Conservation (phyloP, 441 rosid species). For the Populus hybrid region DNA sequence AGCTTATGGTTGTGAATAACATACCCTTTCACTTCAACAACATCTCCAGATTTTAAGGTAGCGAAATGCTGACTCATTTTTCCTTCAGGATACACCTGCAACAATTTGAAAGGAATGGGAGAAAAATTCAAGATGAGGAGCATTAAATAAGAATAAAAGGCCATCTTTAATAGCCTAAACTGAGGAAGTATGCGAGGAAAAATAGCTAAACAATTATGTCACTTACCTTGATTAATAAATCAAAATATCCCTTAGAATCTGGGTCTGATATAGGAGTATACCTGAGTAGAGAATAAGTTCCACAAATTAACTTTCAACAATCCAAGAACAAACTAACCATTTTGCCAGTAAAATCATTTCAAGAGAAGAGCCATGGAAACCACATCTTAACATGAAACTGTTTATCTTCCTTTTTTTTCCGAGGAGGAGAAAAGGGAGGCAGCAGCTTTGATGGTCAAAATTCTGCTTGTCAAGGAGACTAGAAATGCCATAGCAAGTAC, state of each 20-base stretch:
- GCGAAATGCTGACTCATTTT: slow-evolving; percentile 99
- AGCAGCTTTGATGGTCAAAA: not conserved
- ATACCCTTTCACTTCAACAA: slow-evolving; percentile 95
- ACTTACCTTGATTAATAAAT: slow-evolving; percentile 83
- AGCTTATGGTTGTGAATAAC: slow-evolving; percentile 4
- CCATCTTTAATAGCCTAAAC: slow-evolving; percentile 8
- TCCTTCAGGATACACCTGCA: slow-evolving; percentile 93
- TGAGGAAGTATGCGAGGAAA: slow-evolving; percentile 1
- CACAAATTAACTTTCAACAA: not conserved
- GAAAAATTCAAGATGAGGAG: slow-evolving; percentile 5
- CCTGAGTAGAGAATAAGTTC: slow-evolving; percentile 33
- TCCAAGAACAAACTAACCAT: slow-evolving; percentile 2
- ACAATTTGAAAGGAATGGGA: slow-evolving; percentile 7
- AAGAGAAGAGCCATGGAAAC: not conserved
- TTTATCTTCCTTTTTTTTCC: not conserved
- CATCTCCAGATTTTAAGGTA: slow-evolving; percentile 89
- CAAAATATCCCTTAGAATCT: slow-evolving; percentile 84
- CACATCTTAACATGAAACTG: not conserved
- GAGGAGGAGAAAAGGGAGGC: not conserved
- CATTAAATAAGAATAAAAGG: not conserved
- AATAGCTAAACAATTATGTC: slow-evolving; percentile 4
- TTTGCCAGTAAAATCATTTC: slow-evolving; percentile 8
- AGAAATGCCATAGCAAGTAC: not conserved
- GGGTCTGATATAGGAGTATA: slow-evolving; percentile 97
- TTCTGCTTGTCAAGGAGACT: not conserved